Evolutionary conservation across 495 filamentous ascomycete species (phyloP).

Genomic region (Xylaria palmicola): DNA sequence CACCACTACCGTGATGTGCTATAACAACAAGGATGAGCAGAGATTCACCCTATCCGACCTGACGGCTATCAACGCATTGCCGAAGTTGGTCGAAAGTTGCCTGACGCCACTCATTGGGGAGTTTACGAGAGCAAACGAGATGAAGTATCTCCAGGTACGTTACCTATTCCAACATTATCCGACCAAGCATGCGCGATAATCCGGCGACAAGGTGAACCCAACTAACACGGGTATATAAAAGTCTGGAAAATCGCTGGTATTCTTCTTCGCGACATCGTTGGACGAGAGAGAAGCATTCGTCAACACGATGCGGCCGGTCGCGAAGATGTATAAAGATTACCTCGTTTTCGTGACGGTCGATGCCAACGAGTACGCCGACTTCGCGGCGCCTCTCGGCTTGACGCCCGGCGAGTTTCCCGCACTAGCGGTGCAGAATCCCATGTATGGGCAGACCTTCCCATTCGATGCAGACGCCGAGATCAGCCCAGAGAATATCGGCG

Average conservation of each 20-base stretch:
- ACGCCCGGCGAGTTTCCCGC: conserved; percentile 22
- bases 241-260: conserved; percentile 46
- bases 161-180: not conserved
- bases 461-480: conserved; percentile 31
- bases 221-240: conserved; percentile 16
- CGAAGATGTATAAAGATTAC: conserved; percentile 49
- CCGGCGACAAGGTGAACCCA: not conserved
- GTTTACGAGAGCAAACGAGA: conserved; percentile 45
- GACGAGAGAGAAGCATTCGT: conserved; percentile 31
- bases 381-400: conserved; percentile 40
- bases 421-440: conserved; percentile 45
- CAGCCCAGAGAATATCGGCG: conserved; percentile 35
- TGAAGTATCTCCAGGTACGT: conserved; percentile 40
- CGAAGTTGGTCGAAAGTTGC: conserved; percentile 37
- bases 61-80: conserved; percentile 29
- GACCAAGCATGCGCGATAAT: not conserved
- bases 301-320: conserved; percentile 37
- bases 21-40: conserved; percentile 41
- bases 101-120: conserved; percentile 41
- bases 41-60: conserved; percentile 34
- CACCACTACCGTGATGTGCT: conserved; percentile 35
- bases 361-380: conserved; percentile 46
- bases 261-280: conserved; percentile 39
- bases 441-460: conserved; percentile 43
- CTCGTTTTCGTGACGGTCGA: conserved; percentile 48